Base-by-base conservation (phyloP, 805 yeast genomes). In the Limtongozyma cylindracea region DNA sequence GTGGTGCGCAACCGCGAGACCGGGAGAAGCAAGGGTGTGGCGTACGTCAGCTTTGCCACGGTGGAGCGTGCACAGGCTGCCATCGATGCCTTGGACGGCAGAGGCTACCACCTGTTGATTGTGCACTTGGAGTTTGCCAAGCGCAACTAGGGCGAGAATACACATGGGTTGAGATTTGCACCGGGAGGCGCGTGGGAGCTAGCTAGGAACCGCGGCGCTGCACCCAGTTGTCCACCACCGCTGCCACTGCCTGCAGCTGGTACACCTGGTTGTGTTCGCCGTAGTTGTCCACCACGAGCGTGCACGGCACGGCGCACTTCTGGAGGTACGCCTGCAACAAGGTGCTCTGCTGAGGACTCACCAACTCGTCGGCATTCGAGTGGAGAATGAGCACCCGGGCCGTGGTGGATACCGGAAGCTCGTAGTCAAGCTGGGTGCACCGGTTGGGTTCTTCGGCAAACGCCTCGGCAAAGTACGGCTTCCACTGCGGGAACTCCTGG, bases 21-120 rank as follows among this genome's bases (percentile, higher is more conserved):
- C 13, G 88, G 92, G 31, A 71, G 70, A 47, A 74, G 93, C 20
- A 73, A 78, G 52, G 99, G 99, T 40, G 67, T 84, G 47, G 96
- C 96, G 5, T 88, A 77, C 47, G 91, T 82, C 31, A 70, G 84
- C 28, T 74, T 74, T 44, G 62, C 58, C 27, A 58, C 67, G 25
- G 65, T 65, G 39, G 44, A 47, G 26, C 53, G 50, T 33, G 98
- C 96, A 20, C 69, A 73, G 47, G 45, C 43, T 31, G 96, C 94
- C 23, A 53, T 72, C 48, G 67, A 72, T 29, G 44, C 40, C 24
- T 59, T 80, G 47, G 60, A 88, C 45, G 94, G 95, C 38, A 72
- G 66, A 55, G 93, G 95, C 59, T 73, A 72, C 61, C 74, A 72
- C 61, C 73, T 70, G 38, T 58, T 84, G 62, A 80, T 84, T 42